Evolutionary conservation across 176 grass and related monocot species (phyloP), one percentile per base, ranked within the genome.

Genomic region (Musa acuminata): DNA sequence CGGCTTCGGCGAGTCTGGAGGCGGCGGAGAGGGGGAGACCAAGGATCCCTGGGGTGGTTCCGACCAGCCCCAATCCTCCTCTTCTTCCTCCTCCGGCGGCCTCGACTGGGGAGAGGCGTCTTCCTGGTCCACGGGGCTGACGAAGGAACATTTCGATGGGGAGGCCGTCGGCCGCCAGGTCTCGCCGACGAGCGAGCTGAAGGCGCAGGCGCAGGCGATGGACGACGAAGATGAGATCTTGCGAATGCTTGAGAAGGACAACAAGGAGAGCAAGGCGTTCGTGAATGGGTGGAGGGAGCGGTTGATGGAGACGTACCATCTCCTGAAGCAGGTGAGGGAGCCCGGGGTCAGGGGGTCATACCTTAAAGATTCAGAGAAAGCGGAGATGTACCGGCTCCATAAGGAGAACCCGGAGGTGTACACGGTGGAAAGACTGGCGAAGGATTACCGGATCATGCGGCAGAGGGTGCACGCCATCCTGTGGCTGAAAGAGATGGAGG

Each of bases 401-500:
- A 99, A 92, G 82, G 88, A 99, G 82, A 92, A 99, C 66, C 91
- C 88, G 1, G 80, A 82, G 17, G 86, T 84, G 1, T 91, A 99
- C 86, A 91, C 91, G 57, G 57, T 62, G 57, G 57, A 62, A n/a
- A 62, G 20, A n/a, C 57, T 62, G 8, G 57, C 57, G 17, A 62
- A 62, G 57, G 57, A 99, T 82, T 95, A 83, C 77, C 84, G 91
- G 68, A 85, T 95, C 64, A 99, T 95, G 91, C 88, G 91, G 64
- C 96, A 99, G 88, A 85, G 96, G 52, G 96, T 99, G 26, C 96
- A 99, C 64, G 96, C 91, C 53, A 95, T 95, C 75, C 88, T 99
- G 0, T 95, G 96, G 96, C 91, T 99, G 75, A 99, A 99, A 75
- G 88, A 89, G 73, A 91, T 99, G 91, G 96, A 99, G 48, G 91